phyloP scores from a whole-genome alignment of 2,329 filamentous ascomycete genomes.

The Cordyceps pruinosa region DNA sequence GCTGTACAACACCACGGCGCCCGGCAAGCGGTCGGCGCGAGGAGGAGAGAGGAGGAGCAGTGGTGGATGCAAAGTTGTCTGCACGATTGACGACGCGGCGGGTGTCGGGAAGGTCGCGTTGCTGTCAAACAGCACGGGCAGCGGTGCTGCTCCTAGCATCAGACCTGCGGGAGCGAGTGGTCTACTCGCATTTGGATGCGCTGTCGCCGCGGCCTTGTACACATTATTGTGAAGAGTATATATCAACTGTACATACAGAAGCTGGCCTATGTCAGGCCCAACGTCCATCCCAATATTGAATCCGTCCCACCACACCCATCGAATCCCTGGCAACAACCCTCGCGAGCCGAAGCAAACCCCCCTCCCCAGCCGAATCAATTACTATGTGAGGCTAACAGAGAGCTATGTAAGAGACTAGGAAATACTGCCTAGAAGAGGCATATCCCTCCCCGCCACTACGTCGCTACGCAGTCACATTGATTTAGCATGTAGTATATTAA shows the following conservation, averaged over 20 bases:
- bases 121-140: conserved; percentile 20
- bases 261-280: background rate
- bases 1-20: conserved; percentile 42
- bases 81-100: conserved; percentile 28
- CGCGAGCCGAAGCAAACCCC: too few relatives aligned
- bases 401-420: background rate
- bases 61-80: conserved; percentile 22
- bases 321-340: too few relatives aligned
- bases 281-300: background rate
- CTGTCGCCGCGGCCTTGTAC: background rate
- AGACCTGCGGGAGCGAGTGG: background rate
- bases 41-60: conserved; percentile 9
- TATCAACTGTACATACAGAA: background rate
- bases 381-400: background rate
- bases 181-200: background rate
- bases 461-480: conserved; percentile 5
- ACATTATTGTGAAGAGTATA: background rate
- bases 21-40: conserved; percentile 16
- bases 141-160: background rate
- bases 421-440: background rate
- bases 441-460: background rate
- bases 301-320: too few relatives aligned
- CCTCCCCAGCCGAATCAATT: conserved; percentile 4
- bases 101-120: conserved; percentile 20
- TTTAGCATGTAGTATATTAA: conserved; percentile 12